These are phyloP conservation scores for Penicillium fuscoglaucum DNA, from an alignment of 2,329 filamentous ascomycete species.

Conservation along the genomic window DNA sequence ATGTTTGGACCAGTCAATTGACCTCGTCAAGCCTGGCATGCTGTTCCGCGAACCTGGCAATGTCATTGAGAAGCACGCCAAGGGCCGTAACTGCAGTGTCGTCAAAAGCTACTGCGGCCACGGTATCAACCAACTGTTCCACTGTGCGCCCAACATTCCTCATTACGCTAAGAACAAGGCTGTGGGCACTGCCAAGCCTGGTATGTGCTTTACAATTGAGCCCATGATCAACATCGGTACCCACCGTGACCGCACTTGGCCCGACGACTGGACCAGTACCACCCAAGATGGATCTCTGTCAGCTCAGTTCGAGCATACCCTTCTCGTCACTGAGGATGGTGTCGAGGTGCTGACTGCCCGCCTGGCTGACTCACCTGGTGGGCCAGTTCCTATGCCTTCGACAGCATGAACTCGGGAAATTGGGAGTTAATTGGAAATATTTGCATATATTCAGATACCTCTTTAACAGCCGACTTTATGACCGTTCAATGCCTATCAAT, in stretches of 20 bases:
- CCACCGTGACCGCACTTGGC: conserved; percentile 92
- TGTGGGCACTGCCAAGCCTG: conserved; percentile 86
- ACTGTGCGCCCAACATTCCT: conserved; percentile 88
- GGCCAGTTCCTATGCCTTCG: conserved; percentile 62
- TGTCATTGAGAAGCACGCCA: conserved; percentile 92
- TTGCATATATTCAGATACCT: conserved; percentile 19
- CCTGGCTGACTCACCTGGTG: conserved; percentile 71
- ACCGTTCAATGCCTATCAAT: conserved; percentile 14
- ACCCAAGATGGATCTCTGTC: conserved; percentile 86
- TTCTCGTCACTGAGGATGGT: conserved; percentile 79
- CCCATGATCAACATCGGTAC: conserved; percentile 96
- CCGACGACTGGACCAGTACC: conserved; percentile 96
- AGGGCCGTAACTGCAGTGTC: conserved; percentile 79
- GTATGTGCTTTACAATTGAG: conserved; percentile 99
- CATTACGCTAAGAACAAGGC: conserved; percentile 99
- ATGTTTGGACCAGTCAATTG: conserved; percentile 86
- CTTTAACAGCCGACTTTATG: conserved; percentile 15
- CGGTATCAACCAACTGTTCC: conserved; percentile 91
- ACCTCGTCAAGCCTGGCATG: conserved; percentile 87
- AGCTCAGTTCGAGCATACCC: conserved; percentile 91
- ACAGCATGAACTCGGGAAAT: conserved; percentile 15
- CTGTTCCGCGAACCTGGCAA: conserved; percentile 92
- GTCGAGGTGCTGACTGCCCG: conserved; percentile 79
- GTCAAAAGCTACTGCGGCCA: conserved; percentile 97
- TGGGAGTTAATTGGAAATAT: conserved; percentile 13